Base-by-base conservation (phyloP, 2,329 filamentous ascomycete species). In the Lachnellula arida region DNA sequence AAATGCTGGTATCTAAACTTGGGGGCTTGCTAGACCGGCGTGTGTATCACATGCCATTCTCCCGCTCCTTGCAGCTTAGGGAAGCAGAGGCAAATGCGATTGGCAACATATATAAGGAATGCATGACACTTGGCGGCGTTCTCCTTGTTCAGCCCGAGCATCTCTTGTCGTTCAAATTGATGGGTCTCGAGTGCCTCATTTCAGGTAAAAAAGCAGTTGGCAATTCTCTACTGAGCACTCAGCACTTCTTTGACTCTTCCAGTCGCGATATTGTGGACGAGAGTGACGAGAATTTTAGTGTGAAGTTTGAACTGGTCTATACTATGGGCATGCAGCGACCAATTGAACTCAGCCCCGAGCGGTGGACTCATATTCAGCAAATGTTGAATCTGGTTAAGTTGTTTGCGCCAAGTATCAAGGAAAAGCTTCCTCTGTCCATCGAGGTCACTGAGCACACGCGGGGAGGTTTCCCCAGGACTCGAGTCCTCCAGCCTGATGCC, bases 111-210 rank as follows among this genome's bases (percentile, higher is more conserved):
- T 76, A 75, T 11, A 6, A 68, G 0, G 69, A 78, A 8, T 87
- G 82, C 49, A 75, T 75, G 61, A n/a, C 56, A 0, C 65, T 67
- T 0, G 75, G 81, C 0, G 84, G 84, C 0, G 70, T 89, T 0
- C 61, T 88, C 0, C 68, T 89, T 0, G 72, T 82, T 0, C 82
- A 87, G 37, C 85, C 85, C 0, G 84, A 88, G 60, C 80, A 88
- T 55, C 65, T 87, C 0, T 67, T 88, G 0, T 88, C 85, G 0
- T 81, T 88, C 48, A 76, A 85, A 59, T 72, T 88, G 0, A 82
- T 86, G 74, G 80, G 80, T 0, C 65, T 84, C 0, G 82, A 88
- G 55, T 73, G 66, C 4, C 62, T 75, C 0, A 63, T 79, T 1
- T 62, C 62, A 0, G 67, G 62, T 2, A 62, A 72, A 1, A 23